Conservation (phyloP, 2,329 filamentous ascomycete species). For the Phialocephala subalpina region DNA sequence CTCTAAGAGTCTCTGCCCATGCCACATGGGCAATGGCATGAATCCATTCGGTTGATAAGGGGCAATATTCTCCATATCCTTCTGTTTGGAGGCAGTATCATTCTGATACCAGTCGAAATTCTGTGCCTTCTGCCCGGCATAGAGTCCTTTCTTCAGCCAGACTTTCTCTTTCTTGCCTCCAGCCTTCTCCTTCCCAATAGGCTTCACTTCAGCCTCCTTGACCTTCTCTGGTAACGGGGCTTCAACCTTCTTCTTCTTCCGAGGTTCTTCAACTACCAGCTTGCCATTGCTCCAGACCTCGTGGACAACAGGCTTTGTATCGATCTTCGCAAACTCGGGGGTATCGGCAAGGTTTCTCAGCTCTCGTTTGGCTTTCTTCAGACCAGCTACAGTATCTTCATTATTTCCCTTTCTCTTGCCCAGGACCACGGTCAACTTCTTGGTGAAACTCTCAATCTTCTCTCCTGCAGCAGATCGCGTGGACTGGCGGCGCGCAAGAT, state of each 20-base stretch:
- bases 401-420: constrained; percentile 68
- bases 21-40: constrained; percentile 82
- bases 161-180: constrained; percentile 38
- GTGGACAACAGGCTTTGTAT: constrained; percentile 63
- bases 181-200: constrained; percentile 19
- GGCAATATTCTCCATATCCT: constrained; percentile 57
- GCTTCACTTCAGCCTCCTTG: constrained; percentile 13
- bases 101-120: constrained; percentile 39
- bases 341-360: constrained; percentile 67
- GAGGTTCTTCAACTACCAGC: constrained; percentile 53
- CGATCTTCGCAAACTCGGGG: constrained; percentile 67
- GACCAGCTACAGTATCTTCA: constrained; percentile 50
- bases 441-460: constrained; percentile 52
- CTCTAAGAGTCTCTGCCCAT: constrained; percentile 74
- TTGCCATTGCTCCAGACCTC: constrained; percentile 74
- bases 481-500: constrained; percentile 48
- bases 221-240: constrained; percentile 40
- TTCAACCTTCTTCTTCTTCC: constrained; percentile 44
- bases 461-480: constrained; percentile 51
- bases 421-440: constrained; percentile 57
- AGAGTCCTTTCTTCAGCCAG: constrained; percentile 84
- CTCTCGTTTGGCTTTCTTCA: constrained; percentile 62
- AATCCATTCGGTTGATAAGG: constrained; percentile 60
- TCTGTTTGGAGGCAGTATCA: constrained; percentile 53
- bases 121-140: constrained; percentile 75